Evolutionary conservation across 2,329 filamentous ascomycete genomes (phyloP), one percentile per base, ranked within the genome.

Genomic region (Colletotrichum sidae): DNA sequence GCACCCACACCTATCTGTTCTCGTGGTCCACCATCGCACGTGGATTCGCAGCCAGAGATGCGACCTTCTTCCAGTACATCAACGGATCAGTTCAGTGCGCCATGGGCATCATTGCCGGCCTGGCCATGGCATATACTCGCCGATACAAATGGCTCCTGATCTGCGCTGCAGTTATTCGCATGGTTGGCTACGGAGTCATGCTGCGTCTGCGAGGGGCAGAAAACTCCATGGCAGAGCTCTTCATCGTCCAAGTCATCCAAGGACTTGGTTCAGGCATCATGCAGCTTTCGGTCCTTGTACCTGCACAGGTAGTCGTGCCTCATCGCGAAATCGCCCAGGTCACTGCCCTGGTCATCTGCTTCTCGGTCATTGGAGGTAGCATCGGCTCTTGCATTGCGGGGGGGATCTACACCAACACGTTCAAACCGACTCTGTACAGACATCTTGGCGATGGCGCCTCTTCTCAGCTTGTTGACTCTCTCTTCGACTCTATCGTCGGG

Each of bases 1-100:
- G 69, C 70, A 75, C 75, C 71, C 76, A 77, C 68, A 77, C 74
- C 17, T 82, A 80, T 65, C 79, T 81, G n/a, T 75, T 77, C 38
- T 82, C 80, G 0, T 80, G 78, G 13, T 68, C 82, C 0, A 72
- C 80, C 15, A 72, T 81, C 1, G 72, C 82, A 10, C 65, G 74
- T 11, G 72, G 69, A 42, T 69, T 74, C n/a, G 64, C 54, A 33
- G 68, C 74, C 8, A 55, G 70, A 1, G 53, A 76, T 8, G 72
- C 74, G 3, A 71, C 69, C 37, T 77, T 76, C 47, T 72, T 78
- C 17, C 65, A 63, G 13, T 75, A 75, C 56, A 75, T 73, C n/a
- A 77, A 76, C 68, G 73, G 70, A 9, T 70, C 81, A 3, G 80
- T 81, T 8, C 77, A 72, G 9, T 60, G 74, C 34, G 77, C 83